phyloP scores from a whole-genome alignment of 2,329 filamentous ascomycete species.

The Ceratocystis lukuohia region DNA sequence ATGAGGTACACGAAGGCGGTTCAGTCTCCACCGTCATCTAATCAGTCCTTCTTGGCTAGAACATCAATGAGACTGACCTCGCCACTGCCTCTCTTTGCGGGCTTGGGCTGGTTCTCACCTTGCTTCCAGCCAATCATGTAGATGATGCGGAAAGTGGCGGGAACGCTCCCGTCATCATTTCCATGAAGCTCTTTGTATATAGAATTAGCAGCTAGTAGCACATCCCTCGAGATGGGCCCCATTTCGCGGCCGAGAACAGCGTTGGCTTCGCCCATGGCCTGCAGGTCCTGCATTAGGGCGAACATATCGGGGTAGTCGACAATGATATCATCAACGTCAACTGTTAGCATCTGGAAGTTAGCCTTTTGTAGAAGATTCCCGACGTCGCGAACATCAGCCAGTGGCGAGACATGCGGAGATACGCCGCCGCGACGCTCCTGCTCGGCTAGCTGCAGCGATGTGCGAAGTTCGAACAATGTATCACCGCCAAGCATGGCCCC shows the following conservation, averaged over 20 bases:
- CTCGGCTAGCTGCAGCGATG: slow-evolving; percentile 83
- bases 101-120: slow-evolving; percentile 62
- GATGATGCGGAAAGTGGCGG: slow-evolving; percentile 87
- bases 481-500: slow-evolving; percentile 96
- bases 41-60: slow-evolving; percentile 25
- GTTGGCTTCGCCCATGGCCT: slow-evolving; percentile 93
- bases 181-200: slow-evolving; percentile 84
- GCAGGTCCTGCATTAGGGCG: slow-evolving; percentile 82
- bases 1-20: background rate
- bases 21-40: background rate
- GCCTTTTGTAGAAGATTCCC: slow-evolving; percentile 75
- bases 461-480: slow-evolving; percentile 83
- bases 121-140: slow-evolving; percentile 99
- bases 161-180: slow-evolving; percentile 60
- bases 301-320: slow-evolving; percentile 88
- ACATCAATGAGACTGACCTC: slow-evolving; percentile 82
- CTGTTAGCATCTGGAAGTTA: slow-evolving; percentile 89
- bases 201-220: slow-evolving; percentile 71
- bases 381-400: slow-evolving; percentile 84
- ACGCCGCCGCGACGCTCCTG: slow-evolving; percentile 84
- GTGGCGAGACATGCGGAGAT: slow-evolving; percentile 74
- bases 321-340: slow-evolving; percentile 93
- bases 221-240: slow-evolving; percentile 64
- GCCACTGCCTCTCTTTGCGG: slow-evolving; percentile 70
- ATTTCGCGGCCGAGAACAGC: slow-evolving; percentile 75